Conservation (phyloP, 192 early-diverging fungal genomes). For the Rhizophagus prolifer region DNA sequence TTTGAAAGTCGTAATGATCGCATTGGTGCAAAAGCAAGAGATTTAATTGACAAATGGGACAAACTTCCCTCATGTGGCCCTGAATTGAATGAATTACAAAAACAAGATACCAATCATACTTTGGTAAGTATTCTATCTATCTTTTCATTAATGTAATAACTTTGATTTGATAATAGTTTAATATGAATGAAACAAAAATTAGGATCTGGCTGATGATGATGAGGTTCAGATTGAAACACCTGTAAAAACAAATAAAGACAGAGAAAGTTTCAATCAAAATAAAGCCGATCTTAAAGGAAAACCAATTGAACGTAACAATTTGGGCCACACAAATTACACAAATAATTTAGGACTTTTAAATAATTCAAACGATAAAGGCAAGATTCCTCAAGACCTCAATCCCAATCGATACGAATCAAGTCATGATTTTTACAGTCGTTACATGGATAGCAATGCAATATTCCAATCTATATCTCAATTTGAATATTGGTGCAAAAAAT, state of each 20-base stretch:
- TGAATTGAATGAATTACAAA: not conserved
- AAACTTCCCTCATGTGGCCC: not conserved
- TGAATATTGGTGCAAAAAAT: not conserved
- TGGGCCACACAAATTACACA: not conserved
- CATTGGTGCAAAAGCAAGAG: not conserved
- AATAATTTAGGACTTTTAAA: not conserved
- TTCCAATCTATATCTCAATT: conserved; percentile 1
- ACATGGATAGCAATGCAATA: not conserved
- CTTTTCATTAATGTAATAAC: too few species aligned
- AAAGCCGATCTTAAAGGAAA: not conserved
- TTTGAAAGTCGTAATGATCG: not conserved
- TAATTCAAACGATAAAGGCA: not conserved
- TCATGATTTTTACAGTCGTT: not conserved
- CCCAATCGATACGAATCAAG: not conserved
- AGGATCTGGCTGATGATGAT: not conserved
- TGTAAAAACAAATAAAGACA: not conserved
- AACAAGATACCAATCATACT: not conserved
- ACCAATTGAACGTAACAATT: not conserved
- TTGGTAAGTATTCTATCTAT: not conserved
- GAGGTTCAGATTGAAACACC: not conserved
- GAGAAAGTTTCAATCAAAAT: not conserved
- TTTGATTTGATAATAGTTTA: not conserved
- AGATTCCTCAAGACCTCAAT: not conserved
- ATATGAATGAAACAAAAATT: not conserved
- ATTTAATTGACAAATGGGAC: not conserved